Evolutionary conservation across 2,329 filamentous ascomycete species (phyloP), one percentile per base, ranked within the genome.

Genomic region (Berkeleyomyces rouxiae): DNA sequence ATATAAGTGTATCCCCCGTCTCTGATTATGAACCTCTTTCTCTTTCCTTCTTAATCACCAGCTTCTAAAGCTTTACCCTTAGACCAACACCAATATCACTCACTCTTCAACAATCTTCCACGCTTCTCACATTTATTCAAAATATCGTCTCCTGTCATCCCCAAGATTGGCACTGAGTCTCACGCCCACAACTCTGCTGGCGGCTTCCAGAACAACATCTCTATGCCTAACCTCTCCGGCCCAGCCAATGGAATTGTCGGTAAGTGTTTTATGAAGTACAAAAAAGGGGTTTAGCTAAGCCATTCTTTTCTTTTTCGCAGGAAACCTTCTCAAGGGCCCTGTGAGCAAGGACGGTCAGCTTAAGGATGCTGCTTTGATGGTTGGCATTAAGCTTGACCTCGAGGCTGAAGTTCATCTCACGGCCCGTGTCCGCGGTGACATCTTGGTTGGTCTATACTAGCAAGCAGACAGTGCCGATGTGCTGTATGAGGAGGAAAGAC

Each of bases 341-440:
- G 77, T 78, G 40, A 79, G 82, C 65, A 77, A 80, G 39, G 72
- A 82, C 61, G 81, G 82, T 65, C 78, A 80, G 67, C 74, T 79
- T 64, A 84, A 82, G 72, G 71, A 78, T 47, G 79, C 82, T 3
- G 80, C 79, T 1, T 74, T 84, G 51, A 75, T 83, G 67, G 75
- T 84, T 44, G 81, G 81, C 63, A 83, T 84, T 73, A 83, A 84
- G 74, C 74, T 84, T 43, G 82, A 84, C 69, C 72, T 84, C 23
- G 81, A 84, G 70, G 81, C 81, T 11, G 81, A 84, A 69, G 79
- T 84, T 51, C 80, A 84, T 69, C 71, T 84, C 66, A 84, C 81
- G 16, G 81, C 82, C 58, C 72, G 81, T 60, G 75, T 84, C 65
- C 75, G 80, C 57, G 81, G 82, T 75, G 82, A 84, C 69, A 82